Base-by-base conservation (phyloP, 2,329 filamentous ascomycete genomes). In the Phialophora tarda region DNA sequence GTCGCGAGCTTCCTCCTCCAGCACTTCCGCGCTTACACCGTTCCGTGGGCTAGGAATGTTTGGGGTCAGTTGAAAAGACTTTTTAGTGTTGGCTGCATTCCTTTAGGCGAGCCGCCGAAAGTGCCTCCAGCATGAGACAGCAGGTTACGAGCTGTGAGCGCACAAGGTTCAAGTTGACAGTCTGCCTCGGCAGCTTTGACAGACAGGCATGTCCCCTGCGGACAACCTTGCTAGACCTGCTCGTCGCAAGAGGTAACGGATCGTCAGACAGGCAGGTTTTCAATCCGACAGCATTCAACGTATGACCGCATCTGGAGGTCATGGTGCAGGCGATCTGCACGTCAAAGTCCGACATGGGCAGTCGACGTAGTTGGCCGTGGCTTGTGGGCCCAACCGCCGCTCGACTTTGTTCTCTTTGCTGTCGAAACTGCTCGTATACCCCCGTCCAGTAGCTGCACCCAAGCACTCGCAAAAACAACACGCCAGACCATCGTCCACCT, bases 141-240 rank as follows among this genome's bases (percentile, higher is more conserved):
- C n/a, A n/a, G 38, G 24, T 26, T 34, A 26, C 56, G 38, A 23
- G 44, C 17, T 48, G 44, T 23, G n/a, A 60, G 44, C 28, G 47
- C 41, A 30, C 34, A 59, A 50, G 47, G 21, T 28, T 59, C 24
- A 21, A 47, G 47, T 41, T 28, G 44, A 51, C 30, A 23, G 44
- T 26, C 48, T 38, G 30, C 17, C 59, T 30, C 26, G 32, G 44
- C 32, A 47, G 3, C 32, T 32, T 53, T 51, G 23, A 51, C 21
- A 47, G 41, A 59, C 64, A 66, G 41, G 64, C 64, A 59, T 66
- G 21, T 59, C 28, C 64, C 64, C 56, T 63, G 64, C 51, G 58
- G n/a, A 21, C 34, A 62, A 50, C 47, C 41, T 23, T 55, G 59
- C 59, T 54, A 59, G 32, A 30, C 8, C 2, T 21, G 21, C 48